phyloP scores from a whole-genome alignment of 2,329 filamentous ascomycete species.

The Aspergillus tamarii region DNA sequence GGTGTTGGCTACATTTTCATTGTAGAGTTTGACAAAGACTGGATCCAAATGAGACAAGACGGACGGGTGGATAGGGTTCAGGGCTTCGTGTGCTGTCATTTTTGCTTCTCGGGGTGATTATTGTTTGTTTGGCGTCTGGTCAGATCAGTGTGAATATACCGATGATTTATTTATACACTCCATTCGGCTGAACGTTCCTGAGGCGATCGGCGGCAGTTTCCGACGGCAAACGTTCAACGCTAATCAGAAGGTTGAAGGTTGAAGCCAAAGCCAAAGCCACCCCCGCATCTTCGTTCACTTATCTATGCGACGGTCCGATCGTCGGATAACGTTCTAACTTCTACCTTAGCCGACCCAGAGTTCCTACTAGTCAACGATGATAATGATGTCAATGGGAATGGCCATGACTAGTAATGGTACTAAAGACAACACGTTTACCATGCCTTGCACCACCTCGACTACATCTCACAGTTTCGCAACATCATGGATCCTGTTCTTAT shows the following conservation, averaged over 20 bases:
- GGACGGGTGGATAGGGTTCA: conserved; percentile 55
- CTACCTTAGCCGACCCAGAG: background rate
- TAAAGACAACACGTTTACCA: background rate
- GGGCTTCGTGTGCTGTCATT: conserved; percentile 41
- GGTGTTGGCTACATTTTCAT: conserved; percentile 48
- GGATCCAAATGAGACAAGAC: conserved; percentile 53
- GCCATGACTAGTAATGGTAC: too few species aligned
- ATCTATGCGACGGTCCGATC: conserved; percentile 31
- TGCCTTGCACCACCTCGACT: background rate
- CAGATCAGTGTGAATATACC: background rate
- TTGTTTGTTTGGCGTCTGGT: background rate
- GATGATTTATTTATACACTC: background rate
- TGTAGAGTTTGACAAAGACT: conserved; percentile 54
- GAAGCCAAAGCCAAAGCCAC: conserved; percentile 3
- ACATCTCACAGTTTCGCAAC: background rate
- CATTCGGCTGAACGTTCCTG: background rate
- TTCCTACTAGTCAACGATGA: background rate
- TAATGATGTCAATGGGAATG: background rate
- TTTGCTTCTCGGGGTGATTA: background rate
- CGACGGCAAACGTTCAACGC: background rate
- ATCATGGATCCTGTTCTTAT: conserved; percentile 29
- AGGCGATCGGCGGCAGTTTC: background rate
- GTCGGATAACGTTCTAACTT: background rate
- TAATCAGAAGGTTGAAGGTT: background rate
- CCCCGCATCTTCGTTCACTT: conserved; percentile 21